Percentiles rank a stretch among this genome's conserved stretches.
Conservation (phyloP, 495 filamentous ascomycete species). For the Podospora anserina region DNA sequence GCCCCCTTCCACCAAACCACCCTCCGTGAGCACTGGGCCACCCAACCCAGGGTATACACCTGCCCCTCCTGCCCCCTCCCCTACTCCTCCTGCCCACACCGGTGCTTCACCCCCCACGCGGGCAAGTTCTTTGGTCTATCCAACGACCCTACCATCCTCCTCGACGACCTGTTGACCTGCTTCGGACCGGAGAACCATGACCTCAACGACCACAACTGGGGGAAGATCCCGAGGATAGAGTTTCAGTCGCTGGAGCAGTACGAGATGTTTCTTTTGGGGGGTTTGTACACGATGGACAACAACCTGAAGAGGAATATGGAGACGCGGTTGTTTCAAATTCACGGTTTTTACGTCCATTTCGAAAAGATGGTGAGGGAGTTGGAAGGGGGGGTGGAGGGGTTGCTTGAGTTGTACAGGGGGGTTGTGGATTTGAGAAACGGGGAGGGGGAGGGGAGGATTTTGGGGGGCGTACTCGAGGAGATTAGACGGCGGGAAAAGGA, state of each 20-base stretch:
- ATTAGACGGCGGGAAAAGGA: too few relatives aligned
- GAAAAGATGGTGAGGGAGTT: too few relatives aligned
- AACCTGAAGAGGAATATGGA: too few relatives aligned
- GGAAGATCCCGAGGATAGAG: neutral
- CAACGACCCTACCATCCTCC: neutral
- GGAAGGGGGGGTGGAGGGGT: too few relatives aligned
- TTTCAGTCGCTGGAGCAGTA: neutral
- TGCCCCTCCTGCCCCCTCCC: neutral
- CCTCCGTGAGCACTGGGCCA: neutral
- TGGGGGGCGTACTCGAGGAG: too few relatives aligned
- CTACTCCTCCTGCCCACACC: neutral
- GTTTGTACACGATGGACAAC: too few relatives aligned
- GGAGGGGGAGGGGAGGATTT: too few relatives aligned
- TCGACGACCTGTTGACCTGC: neutral
- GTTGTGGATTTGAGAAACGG: too few relatives aligned
- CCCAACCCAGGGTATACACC: neutral
- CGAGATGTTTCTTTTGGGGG: neutral
- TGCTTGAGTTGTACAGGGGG: too few relatives aligned
- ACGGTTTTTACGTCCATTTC: too few relatives aligned
- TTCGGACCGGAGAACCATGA: neutral
- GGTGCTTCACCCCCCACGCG: neutral
- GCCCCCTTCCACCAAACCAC: neutral
- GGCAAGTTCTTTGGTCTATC: neutral
- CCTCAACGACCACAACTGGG: neutral
- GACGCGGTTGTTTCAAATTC: too few relatives aligned